Conservation (phyloP, 176 grass and related monocot genomes). For the Oryza rufipogon region DNA sequence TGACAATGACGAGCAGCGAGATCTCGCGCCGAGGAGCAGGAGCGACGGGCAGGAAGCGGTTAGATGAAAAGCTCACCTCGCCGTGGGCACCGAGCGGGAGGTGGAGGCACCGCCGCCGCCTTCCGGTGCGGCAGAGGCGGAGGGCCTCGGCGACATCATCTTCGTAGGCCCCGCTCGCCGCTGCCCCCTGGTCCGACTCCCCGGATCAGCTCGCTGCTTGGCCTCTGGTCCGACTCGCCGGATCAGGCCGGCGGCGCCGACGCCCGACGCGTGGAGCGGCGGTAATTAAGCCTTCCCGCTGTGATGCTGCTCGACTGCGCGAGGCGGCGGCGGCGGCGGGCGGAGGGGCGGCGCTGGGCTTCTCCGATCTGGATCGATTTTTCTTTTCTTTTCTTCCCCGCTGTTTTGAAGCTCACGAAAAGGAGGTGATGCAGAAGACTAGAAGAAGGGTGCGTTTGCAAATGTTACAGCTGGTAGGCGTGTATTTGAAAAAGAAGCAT, state of each 20-base stretch:
- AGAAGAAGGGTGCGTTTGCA: not conserved
- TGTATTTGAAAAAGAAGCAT: not conserved
- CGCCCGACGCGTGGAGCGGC: no score
- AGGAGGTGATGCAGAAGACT: not conserved
- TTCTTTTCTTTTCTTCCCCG: not conserved
- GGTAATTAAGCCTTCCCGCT: not conserved
- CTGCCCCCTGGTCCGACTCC: constrained; percentile 8
- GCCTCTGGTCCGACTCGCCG: not conserved
- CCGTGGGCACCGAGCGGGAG: constrained; percentile 27
- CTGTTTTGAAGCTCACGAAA: not conserved
- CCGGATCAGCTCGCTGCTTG: constrained; percentile 19
- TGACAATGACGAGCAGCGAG: constrained; percentile 15
- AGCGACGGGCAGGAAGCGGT: constrained; percentile 12
- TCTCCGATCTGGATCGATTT: constrained; percentile 1
- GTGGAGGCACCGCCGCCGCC: constrained; percentile 30
- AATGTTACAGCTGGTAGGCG: not conserved
- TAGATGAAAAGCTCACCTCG: constrained; percentile 25
- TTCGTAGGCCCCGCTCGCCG: constrained; percentile 29
- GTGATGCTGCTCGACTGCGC: not conserved
- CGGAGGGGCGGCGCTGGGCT: not conserved
- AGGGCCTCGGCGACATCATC: constrained; percentile 51
- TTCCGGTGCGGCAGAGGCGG: constrained; percentile 36
- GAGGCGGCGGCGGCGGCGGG: not conserved
- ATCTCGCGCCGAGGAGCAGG: constrained; percentile 32
- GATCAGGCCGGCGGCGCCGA: not conserved